Percentiles rank a stretch among this genome's conserved stretches.
phyloP scores from a whole-genome alignment of 2,329 filamentous ascomycete genomes.

The Lachnellula suecica region DNA sequence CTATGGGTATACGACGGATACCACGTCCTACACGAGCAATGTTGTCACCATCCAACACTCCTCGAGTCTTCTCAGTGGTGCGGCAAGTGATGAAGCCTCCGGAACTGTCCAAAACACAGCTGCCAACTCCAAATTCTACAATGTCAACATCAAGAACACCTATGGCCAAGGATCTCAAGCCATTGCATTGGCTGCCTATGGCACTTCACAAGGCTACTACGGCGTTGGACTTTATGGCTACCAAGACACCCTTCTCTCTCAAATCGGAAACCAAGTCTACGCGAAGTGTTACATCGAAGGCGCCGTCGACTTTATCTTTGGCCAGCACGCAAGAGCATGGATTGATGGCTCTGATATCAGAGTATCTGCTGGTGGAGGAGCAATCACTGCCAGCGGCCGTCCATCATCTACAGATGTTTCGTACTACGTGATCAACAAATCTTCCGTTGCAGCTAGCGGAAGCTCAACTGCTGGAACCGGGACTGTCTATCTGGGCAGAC shows the following conservation, averaged over 20 bases:
- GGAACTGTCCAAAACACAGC: slow-evolving; percentile 33
- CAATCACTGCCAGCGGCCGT: slow-evolving; percentile 47
- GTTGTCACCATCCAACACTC: slow-evolving; percentile 45
- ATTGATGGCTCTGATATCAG: slow-evolving; percentile 49
- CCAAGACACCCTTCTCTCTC: slow-evolving; percentile 53
- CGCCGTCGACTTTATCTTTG: slow-evolving; percentile 60
- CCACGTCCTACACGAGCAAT: slow-evolving; percentile 47
- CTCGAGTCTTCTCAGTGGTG: slow-evolving; percentile 39
- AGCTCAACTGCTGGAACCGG: slow-evolving; percentile 38
- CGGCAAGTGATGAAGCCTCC: slow-evolving; percentile 42
- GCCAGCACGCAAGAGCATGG: slow-evolving; percentile 51
- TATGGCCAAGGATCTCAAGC: slow-evolving; percentile 49
- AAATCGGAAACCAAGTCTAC: slow-evolving; percentile 55
- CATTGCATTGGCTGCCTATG: slow-evolving; percentile 52
- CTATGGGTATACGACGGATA: slow-evolving; percentile 52
- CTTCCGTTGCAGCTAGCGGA: slow-evolving; percentile 41
- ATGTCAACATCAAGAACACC: slow-evolving; percentile 57
- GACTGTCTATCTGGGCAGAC: slow-evolving; percentile 50
- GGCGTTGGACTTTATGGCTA: slow-evolving; percentile 53
- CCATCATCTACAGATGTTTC: slow-evolving; percentile 37
- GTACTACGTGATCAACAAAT: slow-evolving; percentile 57
- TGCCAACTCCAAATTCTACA: slow-evolving; percentile 55
- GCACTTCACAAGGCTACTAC: slow-evolving; percentile 55
- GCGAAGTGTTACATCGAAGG: slow-evolving; percentile 56
- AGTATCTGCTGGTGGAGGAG: slow-evolving; percentile 43